Evolutionary conservation across 148 eudicot species (phyloP), one percentile per base, ranked within the genome.

Genomic region (Beta vulgaris): DNA sequence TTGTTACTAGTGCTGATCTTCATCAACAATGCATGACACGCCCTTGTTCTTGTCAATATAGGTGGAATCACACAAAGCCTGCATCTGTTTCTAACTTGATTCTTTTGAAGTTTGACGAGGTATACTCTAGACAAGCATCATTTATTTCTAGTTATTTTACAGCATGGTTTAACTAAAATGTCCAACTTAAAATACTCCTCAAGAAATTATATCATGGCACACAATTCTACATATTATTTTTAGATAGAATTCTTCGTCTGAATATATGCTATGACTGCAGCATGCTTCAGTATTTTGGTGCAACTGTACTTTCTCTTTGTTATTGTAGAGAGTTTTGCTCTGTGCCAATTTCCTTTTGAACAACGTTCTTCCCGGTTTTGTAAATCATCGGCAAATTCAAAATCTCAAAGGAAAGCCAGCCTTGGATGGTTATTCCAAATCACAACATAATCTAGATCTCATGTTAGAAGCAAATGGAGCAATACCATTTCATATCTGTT

Each of bases 31-130:
- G 31, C 26, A 25, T 21, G 60, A 65, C 51, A 18, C 57, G 16
- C 31, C 12, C 35, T 43, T 65, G 44, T 73, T 58, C 19, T 53
- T 55, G 72, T 72, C 40, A 58, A 70, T 76, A 71, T 78, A 94
- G 98, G 84, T 95, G 98, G 98, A 96, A 95, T 80, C 51, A 68
- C 53, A 68, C 92, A 72, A 89, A 90, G 85, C 96, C 98, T 58
- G 97, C 97, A 74, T 85, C 92, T 35, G 88, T 91, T 58, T 77
- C 92, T 25, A 95, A 95, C 86, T 81, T 95, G 57, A 84, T 95
- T 69, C 96, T 95, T 73, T 84, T 95, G 29, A 89, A 82, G 79
- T 95, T 95, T 79, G 85, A 82, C 43, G 98, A 95, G 98, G 98
- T 92, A 92, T 46, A 76, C 64, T 43, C 53, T 34, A 64, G 35